Percentiles rank a stretch among this genome's conserved stretches.
Conservation (phyloP, 2,329 filamentous ascomycete genomes). For the Epichloe uncinata region DNA sequence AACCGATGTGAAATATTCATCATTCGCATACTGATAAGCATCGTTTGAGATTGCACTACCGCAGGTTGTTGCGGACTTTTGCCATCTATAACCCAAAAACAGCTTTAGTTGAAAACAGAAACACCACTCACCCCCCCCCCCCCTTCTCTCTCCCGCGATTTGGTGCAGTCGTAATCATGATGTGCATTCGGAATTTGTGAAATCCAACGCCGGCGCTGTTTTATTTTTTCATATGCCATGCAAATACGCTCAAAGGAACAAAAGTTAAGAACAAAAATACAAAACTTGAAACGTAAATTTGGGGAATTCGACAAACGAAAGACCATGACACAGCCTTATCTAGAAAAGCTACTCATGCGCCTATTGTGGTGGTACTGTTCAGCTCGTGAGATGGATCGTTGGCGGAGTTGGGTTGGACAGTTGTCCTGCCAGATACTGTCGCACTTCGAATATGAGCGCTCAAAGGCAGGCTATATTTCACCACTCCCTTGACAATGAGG, state of each 20-base stretch:
- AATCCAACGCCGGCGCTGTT: constrained; percentile 22
- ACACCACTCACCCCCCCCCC: too few species aligned
- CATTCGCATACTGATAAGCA: neutral
- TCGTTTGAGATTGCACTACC: neutral
- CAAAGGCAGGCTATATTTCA: constrained; percentile 64
- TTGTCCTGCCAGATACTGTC: constrained; percentile 44
- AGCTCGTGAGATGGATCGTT: constrained; percentile 50
- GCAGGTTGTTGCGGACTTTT: neutral
- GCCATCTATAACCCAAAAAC: constrained; percentile 14
- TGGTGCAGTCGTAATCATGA: constrained; percentile 16
- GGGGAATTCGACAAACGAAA: neutral
- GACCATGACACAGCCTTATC: neutral
- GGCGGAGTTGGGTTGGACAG: constrained; percentile 48
- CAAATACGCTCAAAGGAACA: constrained; percentile 23
- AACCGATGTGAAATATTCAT: neutral
- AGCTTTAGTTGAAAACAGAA: constrained; percentile 9
- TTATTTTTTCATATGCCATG: constrained; percentile 18
- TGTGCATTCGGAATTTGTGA: constrained; percentile 14
- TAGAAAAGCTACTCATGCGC: neutral
- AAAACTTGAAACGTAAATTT: neutral
- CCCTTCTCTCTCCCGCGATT: constrained; percentile 11
- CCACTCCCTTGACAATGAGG: constrained; percentile 76
- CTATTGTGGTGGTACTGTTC: constrained; percentile 53
- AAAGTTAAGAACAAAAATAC: constrained; percentile 12
- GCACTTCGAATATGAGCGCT: constrained; percentile 47